Base-by-base conservation (phyloP, 345 rosid species). In the Sisymbrium irio region DNA sequence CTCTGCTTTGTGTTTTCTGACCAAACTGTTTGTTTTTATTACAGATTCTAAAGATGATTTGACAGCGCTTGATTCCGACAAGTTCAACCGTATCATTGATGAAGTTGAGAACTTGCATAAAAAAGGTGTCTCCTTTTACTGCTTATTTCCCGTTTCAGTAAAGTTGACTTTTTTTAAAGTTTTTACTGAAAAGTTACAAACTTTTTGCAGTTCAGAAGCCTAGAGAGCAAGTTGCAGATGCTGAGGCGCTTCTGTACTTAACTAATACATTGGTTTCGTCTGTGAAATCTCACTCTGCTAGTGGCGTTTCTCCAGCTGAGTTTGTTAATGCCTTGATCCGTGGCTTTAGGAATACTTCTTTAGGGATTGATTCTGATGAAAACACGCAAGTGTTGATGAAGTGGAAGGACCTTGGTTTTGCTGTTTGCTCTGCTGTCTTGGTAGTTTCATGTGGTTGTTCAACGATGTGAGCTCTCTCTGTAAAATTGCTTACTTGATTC, bases 141-240 rank as follows among this genome's bases (percentile, higher is more conserved):
- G 54, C 54, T 18, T 49, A 19, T 5, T 47, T 27, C 0, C 4
- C 1, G 3, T 36, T 39, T 32, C 13, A 55, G 7, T 20, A 9
- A 9, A 1, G 1, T 53, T 25, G 17, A 54, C 9, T 51, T 36
- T 27, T 27, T 27, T 1, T 27, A 22, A 3, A 22, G 3, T 3
- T 27, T 27, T 33, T 22, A 25, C n/a, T 65, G 19, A 35, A 49
- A 18, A 1, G n/a, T n/a, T n/a, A n/a, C n/a, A n/a, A n/a, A n/a
- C 17, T 6, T 6, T 22, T 22, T 22, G 60, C 84, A 91, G 98
- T 93, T 56, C 83, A 73, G 35, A 91, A 82, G 78, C 96, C 97
- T 3, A 84, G 96, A 79, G 98, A 93, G 73, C 94, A 89, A 77
- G 85, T 91, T 15, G 91, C 87, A 1, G 97, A 90, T 77, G 93